phyloP scores from a whole-genome alignment of 2,329 filamentous ascomycete genomes.

The Plenodomus lindquistii region DNA sequence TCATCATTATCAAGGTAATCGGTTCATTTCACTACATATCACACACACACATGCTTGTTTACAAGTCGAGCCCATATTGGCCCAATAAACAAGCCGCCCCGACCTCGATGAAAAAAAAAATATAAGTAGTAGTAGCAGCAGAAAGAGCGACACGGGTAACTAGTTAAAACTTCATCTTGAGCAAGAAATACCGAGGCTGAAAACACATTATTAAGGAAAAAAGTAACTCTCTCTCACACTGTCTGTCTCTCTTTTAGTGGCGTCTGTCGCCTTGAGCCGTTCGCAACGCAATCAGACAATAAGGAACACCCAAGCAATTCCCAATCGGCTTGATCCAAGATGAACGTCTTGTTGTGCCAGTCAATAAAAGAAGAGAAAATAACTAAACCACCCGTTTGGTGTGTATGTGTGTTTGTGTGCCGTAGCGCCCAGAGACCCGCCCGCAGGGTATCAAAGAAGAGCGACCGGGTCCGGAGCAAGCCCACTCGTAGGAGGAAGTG shows the following conservation, averaged over 20 bases:
- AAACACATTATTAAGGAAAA: neutral
- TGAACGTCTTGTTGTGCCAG: slow-evolving; percentile 13
- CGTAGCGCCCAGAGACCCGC: slow-evolving; percentile 18
- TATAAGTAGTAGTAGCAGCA: no score
- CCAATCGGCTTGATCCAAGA: slow-evolving; percentile 6
- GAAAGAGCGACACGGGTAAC: neutral
- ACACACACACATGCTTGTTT: slow-evolving; percentile 12
- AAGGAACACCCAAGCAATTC: neutral
- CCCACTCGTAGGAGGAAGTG: slow-evolving; percentile 36
- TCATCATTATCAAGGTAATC: no score
- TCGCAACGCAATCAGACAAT: neutral
- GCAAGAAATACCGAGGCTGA: neutral
- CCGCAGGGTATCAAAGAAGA: slow-evolving; percentile 44
- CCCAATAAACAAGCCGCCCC: neutral
- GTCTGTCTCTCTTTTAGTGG: neutral
- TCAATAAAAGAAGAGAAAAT: slow-evolving; percentile 12
- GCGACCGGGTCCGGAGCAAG: slow-evolving; percentile 32
- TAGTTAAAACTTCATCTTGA: neutral
- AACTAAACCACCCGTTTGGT: slow-evolving; percentile 24
- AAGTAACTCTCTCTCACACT: neutral
- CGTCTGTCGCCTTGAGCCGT: neutral
- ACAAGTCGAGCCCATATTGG: slow-evolving; percentile 4
- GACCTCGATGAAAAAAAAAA: neutral
- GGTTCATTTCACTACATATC: slow-evolving; percentile 21
- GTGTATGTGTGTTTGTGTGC: slow-evolving; percentile 18